Evolutionary conservation across 2,329 filamentous ascomycete species (phyloP), one percentile per base, ranked within the genome.

Genomic region (Pseudogymnoascus sp.): DNA sequence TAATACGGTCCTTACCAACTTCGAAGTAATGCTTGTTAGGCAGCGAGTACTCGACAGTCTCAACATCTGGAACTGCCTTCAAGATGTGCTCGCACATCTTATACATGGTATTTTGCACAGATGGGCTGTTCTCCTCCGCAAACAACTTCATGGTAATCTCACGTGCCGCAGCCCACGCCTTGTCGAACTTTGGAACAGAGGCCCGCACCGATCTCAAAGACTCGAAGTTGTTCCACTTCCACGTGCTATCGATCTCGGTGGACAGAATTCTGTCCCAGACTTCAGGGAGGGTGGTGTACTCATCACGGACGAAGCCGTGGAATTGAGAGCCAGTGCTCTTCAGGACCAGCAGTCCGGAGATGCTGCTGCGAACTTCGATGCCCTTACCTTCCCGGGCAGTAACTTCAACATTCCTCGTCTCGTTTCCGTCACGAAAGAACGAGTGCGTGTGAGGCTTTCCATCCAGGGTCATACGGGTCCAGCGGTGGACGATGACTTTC

Each of bases 11-110:
- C 87, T 78, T 79, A 91, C 86, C 89, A 75, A 97, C 88, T 77
- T 97, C 93, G 73, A 97, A 97, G 79, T 97, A 97, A 78, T 99
- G 94, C 80, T 97, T 97, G 81, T 99, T 99, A 10, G 94, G 94
- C 71, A 99, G 81, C 7, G 88, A 82, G 74, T 97, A 97, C 70
- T 88, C 84, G 44, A 94, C 90, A 21, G 82, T 80, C 50, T 88
- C 84, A 21, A 92, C 83, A 67, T 87, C 80, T 12, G 91, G 88
- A 23, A 87, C 89, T 21, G 81, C 84, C 7, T 84, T 88, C 62
- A 99, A 80, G 69, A 99, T 96, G 75, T 88, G 80, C 75, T 93
- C 89, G 70, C 84, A 87, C 93, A 99, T 99, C 81, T 97, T 95
- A 81, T 97, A 99, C 94, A 99, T 97, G 65, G 93, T 97, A 70